Evolutionary conservation across 257 asterid genomes (phyloP).

Genomic region (Cinchona pubescens): DNA sequence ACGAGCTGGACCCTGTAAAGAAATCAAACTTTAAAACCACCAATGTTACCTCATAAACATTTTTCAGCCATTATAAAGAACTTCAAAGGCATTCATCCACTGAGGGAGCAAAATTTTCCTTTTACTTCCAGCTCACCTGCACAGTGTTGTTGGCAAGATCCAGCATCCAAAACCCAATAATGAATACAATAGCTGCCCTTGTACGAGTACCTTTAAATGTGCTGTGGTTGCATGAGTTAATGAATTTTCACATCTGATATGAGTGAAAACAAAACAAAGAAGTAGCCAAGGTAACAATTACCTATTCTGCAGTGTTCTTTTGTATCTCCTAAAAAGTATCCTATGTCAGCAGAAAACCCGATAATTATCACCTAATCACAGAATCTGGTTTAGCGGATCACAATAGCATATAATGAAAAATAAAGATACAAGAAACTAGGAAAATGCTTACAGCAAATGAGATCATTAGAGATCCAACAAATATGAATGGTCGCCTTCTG

Average conservation of each 20-base stretch:
- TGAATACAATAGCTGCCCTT: constrained; percentile 85
- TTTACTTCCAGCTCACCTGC: constrained; percentile 59
- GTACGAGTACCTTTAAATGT: constrained; percentile 96
- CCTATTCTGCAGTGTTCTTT: constrained; percentile 99
- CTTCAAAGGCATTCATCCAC: background rate
- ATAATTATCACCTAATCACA: constrained; percentile 79
- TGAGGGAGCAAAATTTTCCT: background rate
- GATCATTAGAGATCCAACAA: constrained; percentile 86
- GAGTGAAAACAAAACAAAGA: constrained; percentile 16
- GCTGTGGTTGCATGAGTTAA: constrained; percentile 56
- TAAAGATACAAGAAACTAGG: constrained; percentile 13
- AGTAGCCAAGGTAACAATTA: constrained; percentile 29
- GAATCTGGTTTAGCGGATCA: constrained; percentile 38
- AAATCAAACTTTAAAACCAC: constrained; percentile 21
- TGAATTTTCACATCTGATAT: constrained; percentile 12
- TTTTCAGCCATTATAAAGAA: background rate
- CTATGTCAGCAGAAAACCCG: constrained; percentile 99
- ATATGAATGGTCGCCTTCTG: constrained; percentile 81
- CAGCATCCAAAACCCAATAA: constrained; percentile 97
- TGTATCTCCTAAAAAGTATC: constrained; percentile 90
- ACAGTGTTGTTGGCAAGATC: constrained; percentile 99
- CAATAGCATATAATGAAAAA: constrained; percentile 11
- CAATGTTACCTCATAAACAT: background rate
- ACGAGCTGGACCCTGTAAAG: constrained; percentile 95
- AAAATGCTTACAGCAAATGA: constrained; percentile 63